phyloP scores from a whole-genome alignment of 345 rosid species.

The Erysimum cheiranthoides region DNA sequence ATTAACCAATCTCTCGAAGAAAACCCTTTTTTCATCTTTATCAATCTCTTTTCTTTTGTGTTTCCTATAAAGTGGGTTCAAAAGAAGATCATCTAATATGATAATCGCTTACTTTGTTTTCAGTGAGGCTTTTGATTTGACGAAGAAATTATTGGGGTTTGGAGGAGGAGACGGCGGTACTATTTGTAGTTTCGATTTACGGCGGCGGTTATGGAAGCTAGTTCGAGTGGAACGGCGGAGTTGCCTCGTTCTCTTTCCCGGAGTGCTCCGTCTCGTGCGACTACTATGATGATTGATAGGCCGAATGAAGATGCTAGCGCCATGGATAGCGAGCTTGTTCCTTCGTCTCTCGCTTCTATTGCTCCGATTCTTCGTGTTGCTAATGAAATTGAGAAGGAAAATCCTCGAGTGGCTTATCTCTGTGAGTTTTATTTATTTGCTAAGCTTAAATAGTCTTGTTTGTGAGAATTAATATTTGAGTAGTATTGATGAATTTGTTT shows the following conservation, averaged over 20 bases:
- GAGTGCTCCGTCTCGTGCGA: constrained; percentile 58
- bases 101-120: constrained; percentile 27
- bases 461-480: neutral
- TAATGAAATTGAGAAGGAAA: constrained; percentile 80
- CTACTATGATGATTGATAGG: constrained; percentile 56
- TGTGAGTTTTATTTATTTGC: constrained; percentile 52
- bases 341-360: constrained; percentile 71
- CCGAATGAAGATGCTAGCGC: constrained; percentile 59
- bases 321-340: constrained; percentile 89
- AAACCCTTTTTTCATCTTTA: constrained; percentile 36
- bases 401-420: constrained; percentile 88
- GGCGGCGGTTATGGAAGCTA: constrained; percentile 59
- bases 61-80: constrained; percentile 34
- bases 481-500: neutral
- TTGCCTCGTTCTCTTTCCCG: constrained; percentile 48
- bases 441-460: neutral
- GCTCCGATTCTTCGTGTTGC: constrained; percentile 95
- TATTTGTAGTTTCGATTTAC: neutral
- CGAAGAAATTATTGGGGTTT: neutral
- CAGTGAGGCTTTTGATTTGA: constrained; percentile 22
- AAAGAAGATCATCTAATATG: constrained; percentile 39
- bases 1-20: constrained; percentile 28
- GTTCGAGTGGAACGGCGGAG: constrained; percentile 68
- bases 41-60: constrained; percentile 26
- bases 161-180: neutral